Conservation (phyloP, 2,329 filamentous ascomycete species). For the Hymenoscyphus fructigenus region DNA sequence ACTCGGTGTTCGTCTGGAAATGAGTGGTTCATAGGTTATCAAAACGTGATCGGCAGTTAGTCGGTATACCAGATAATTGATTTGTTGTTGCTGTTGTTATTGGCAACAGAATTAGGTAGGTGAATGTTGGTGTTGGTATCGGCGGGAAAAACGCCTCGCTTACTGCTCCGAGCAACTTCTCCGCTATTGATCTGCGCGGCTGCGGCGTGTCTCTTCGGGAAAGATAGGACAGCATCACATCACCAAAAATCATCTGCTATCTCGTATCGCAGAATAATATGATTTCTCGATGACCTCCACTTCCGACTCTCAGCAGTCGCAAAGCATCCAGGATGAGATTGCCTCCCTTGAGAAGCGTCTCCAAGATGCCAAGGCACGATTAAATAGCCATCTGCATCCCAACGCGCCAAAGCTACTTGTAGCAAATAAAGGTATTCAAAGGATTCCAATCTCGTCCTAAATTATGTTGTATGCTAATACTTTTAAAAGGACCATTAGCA, state of each 20-base stretch:
- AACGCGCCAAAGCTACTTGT: not conserved
- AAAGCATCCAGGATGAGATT: slow-evolving; percentile 52
- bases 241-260: not conserved
- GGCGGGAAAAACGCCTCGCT: too few relatives aligned
- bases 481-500: slow-evolving; percentile 23
- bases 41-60: not conserved
- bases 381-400: slow-evolving; percentile 36
- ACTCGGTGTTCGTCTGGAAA: not conserved
- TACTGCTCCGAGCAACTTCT: not conserved
- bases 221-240: not conserved
- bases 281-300: slow-evolving; percentile 26
- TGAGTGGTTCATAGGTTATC: not conserved
- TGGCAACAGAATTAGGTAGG: too few relatives aligned
- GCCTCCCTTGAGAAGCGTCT: slow-evolving; percentile 52
- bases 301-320: slow-evolving; percentile 28
- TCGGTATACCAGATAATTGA: not conserved
- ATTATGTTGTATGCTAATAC: slow-evolving; percentile 8
- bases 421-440: slow-evolving; percentile 23
- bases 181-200: slow-evolving; percentile 6
- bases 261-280: slow-evolving; percentile 3
- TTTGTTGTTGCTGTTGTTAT: too few relatives aligned
- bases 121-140: too few relatives aligned
- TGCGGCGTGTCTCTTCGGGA: slow-evolving; percentile 1
- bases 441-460: not conserved
- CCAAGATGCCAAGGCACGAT: slow-evolving; percentile 41